Conservation (phyloP, 1,284 basidiomycete genomes). For the Porodaedalea pini region DNA sequence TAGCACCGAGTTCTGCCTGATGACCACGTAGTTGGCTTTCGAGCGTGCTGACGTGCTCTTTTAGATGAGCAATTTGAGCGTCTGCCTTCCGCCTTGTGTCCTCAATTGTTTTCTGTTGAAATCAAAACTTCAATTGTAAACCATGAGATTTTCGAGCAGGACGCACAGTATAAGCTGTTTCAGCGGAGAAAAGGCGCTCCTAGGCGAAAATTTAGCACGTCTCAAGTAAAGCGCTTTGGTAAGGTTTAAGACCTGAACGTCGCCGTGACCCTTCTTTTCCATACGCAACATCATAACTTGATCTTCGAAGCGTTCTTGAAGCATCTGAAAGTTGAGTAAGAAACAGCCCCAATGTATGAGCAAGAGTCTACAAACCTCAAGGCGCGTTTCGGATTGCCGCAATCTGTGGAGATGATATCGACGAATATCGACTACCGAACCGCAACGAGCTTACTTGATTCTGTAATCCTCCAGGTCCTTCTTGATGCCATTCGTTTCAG, state of each 20-base stretch:
- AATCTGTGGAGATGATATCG: constrained; percentile 22
- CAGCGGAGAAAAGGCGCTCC: constrained; percentile 12
- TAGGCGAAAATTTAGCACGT: not conserved
- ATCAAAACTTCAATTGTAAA: not conserved
- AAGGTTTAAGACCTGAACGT: constrained; percentile 44
- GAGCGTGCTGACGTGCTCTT: not conserved
- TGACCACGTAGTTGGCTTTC: not conserved
- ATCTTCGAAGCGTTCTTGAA: constrained; percentile 61
- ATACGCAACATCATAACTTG: constrained; percentile 48
- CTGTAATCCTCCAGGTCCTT: constrained; percentile 27
- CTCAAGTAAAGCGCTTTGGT: not conserved
- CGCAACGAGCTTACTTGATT: constrained; percentile 26
- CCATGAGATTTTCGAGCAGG: not conserved
- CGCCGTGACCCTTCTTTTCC: constrained; percentile 50
- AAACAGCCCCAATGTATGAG: not conserved
- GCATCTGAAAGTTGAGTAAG: constrained; percentile 31
- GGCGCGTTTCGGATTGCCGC: constrained; percentile 26
- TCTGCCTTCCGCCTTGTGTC: not conserved
- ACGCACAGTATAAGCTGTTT: constrained; percentile 10
- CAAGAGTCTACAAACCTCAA: constrained; percentile 26
- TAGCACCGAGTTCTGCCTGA: not conserved
- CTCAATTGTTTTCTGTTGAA: constrained; percentile 10
- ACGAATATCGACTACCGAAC: not conserved
- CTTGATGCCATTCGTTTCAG: constrained; percentile 24
- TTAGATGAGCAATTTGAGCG: not conserved